Base-by-base conservation (phyloP, 352 stramenopile species). In the Pythium sp. region DNA sequence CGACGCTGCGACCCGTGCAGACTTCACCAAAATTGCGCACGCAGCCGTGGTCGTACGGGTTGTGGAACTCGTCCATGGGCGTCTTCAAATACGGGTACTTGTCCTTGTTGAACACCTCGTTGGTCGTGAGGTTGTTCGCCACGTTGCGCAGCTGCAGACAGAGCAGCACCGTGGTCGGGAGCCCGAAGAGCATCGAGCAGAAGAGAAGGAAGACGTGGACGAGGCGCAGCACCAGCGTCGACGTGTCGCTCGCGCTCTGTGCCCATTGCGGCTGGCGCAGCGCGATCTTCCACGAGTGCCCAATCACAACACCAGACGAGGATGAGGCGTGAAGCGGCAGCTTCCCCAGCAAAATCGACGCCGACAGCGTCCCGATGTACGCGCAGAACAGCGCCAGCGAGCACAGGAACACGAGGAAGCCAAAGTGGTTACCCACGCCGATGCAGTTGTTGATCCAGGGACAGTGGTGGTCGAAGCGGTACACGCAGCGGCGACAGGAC, bases 71-170 rank as follows among this genome's bases (percentile, higher is more conserved):
- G 60, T 92, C 84, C 71, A 84, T 78, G n/a, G 78, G 59, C 22
- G 85, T 91, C 75, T 92, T 93, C 36, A 95, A 62, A 68, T 94
- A 94, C 58, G 80, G 71, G 62, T 95, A 95, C 75, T 95, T 95
- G 82, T 91, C 87, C 65, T 92, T 93, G 71, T 95, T 95, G 69
- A 95, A 93, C n/a, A 92, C 76, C 73, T 95, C 87, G 69, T 95
- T 95, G 36, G 86, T 93, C 20, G 87, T 95, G 49, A 95, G 65
- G 63, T 92, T 93, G 51, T 72, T 75, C 9, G 69, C 67, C 30
- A 93, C 80, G 47, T 95, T 95, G 41, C 87, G 85, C 6, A 93
- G 69, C 62, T 95, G 87, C 34, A 95, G 70, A 5, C 70, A 34
- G 22, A 95, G 67, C 51, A 95, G 68, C 28, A 83, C 77, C 12